Evolutionary conservation across 2,329 filamentous ascomycete genomes (phyloP), one percentile per base, ranked within the genome.

Genomic region (Lachnellula arida): DNA sequence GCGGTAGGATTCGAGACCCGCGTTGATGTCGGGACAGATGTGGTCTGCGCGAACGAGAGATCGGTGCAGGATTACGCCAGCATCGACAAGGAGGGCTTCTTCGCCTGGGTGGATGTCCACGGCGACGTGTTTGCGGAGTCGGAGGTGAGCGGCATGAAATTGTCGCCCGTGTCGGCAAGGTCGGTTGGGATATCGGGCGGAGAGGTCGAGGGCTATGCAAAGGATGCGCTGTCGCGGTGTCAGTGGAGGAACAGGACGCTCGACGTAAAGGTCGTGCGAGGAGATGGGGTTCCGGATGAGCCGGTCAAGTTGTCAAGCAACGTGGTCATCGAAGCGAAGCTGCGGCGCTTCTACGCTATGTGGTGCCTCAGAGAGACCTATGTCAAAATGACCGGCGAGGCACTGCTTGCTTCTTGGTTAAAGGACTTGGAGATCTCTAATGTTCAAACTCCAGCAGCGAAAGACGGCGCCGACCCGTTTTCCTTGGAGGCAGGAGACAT

Each of bases 301-400:
- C 51, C 64, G 34, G 60, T 63, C 12, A 57, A 64, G 12, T 67
- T 72, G 11, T 67, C 68, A 19, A 65, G 59, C 28, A 62, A 64
- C 17, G 14, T 55, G 6, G 55, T 82, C n/a, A 73, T 81, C 17
- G 85, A 87, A 57, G 78, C 74, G 22, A 85, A 85, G 67, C 74
- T 92, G 28, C 78, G 87, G 5, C 78, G 81, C 52, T 93, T 93
- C 68, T 93, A 91, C 69, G 81, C 87, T 1, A 81, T 88, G 57
- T 93, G 88, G 86, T 89, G 86, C 69, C 79, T 90, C 70, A 85
- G 89, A 64, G 89, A 93, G 73, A 85, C 88, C 0, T 92, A 89
- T 68, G 85, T 92, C 71, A 93, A 92, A 79, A 84, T 93, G 74
- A 88, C 87, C 32, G 89, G 89, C 25, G 87, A 92, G 65, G 89